A percentile compares a stretch with the other conserved stretches of the same genome.
phyloP scores from a whole-genome alignment of 2,329 filamentous ascomycete genomes.

The Alternaria incomplexa region DNA sequence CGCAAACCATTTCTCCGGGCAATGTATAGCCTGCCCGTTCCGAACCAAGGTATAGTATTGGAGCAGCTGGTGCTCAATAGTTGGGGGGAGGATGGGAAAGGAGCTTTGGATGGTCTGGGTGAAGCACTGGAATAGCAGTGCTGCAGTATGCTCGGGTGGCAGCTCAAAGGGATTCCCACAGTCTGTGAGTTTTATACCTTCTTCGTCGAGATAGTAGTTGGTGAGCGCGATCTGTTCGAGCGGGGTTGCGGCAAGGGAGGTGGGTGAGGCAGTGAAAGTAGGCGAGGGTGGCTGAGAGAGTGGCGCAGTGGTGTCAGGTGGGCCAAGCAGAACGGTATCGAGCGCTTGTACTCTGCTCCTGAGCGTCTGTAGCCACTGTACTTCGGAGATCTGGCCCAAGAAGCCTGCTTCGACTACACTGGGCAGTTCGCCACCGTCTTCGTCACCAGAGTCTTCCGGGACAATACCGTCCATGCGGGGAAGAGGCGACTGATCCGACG shows the following conservation, averaged over 20 bases:
- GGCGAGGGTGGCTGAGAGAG: neutral
- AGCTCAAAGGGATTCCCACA: constrained; percentile 10
- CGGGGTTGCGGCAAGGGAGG: neutral
- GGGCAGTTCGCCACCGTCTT: neutral
- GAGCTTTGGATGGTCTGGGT: constrained; percentile 36
- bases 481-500: neutral
- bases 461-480: neutral
- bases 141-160: constrained; percentile 17
- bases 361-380: constrained; percentile 27
- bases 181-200: constrained; percentile 17
- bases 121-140: constrained; percentile 35
- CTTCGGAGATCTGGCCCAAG: constrained; percentile 26
- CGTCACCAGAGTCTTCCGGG: neutral
- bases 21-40: neutral
- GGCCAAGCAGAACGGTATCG: constrained; percentile 10
- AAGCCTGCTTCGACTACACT: constrained; percentile 8
- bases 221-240: neutral
- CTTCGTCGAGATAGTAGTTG: constrained; percentile 34
- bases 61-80: constrained; percentile 8
- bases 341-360: neutral
- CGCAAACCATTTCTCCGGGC: constrained; percentile 35
- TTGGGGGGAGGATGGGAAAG: constrained; percentile 24
- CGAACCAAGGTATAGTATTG: constrained; percentile 11
- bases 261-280: neutral
- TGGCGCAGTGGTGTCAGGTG: neutral